Base-by-base conservation (phyloP, 73 alveolate species). In the Paramecium tetraurelia region DNA sequence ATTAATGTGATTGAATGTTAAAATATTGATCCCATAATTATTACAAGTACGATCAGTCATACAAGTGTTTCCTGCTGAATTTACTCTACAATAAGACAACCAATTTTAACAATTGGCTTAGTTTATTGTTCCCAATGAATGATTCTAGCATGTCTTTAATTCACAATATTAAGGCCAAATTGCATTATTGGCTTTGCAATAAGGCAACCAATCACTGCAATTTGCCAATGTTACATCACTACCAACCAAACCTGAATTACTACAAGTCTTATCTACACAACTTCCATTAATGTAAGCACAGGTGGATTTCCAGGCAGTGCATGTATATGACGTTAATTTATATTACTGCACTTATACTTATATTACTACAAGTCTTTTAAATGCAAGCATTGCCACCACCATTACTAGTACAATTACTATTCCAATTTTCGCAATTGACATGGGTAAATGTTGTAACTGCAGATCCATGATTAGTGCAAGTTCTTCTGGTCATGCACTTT, bases 151-250 rank as follows among this genome's bases (percentile, higher is more conserved):
- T 75, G 87, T 75, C n/a, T 75, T 75, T 29, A 41, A 22, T 35
- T 38, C 58, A 75, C 87, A 75, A 75, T 35, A 80, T 44, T 75
- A 63, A 16, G 87, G 59, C 59, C 86, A 72, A 33, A 36, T 38
- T 4, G 58, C 86, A 36, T 33, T 72, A 22, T 40, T 40, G 11
- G 87, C 58, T 38, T 22, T 38, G 38, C 87, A 75, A 33, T 38
- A 38, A 22, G 87, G 33, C 6, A 75, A 38, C 87, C 87, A 75
- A 38, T 75, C 59, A 75, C 59, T 38, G 5, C 87, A 75, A 20
- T 75, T 35, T 18, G 58, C 14, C 3, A 14, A 0, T 1, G 59
- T 35, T 3, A 35, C 59, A 75, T 63, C 46, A 18, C 50, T 63
- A 5, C 84, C 84, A 27, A 31, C 46, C 12, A 63, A 63, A 31